Evolutionary conservation across 2,329 filamentous ascomycete species (phyloP), one percentile per base, ranked within the genome.

Genomic region (Chlorencoelia australis): DNA sequence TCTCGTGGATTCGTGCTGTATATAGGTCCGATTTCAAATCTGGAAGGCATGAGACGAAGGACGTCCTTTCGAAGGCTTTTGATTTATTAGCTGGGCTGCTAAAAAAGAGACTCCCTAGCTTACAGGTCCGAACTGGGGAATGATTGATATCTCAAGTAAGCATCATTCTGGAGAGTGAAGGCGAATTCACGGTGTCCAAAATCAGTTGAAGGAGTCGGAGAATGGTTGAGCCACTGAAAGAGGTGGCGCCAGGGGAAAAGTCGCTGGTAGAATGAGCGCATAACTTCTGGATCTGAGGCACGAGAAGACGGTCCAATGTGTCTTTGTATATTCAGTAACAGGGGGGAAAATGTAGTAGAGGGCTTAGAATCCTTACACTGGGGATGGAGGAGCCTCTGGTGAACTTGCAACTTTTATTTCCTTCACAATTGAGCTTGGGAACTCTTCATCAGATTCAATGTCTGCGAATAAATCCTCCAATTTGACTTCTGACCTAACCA

Each of bases 201-300:
- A 61, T 96, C 88, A 47, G 79, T 80, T 4, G 82, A 81, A 0
- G 91, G 88, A 5, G 78, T 78, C 5, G 86, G 81, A 36, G 84
- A 85, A 61, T 96, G 91, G 57, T 96, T 98, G 31, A 98, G 75
- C 91, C 91, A 98, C 59, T 95, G 88, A 62, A 95, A 98, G 14
- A 96, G 76, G 43, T 85, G 82, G 41, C 88, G 78, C 69, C 94
- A 98, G 4, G 91, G 91, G 52, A 96, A 96, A 24, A 98, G 69
- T 31, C 91, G 84, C 56, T 94, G 84, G 59, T 98, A 98, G 65
- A 95, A 98, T 46, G 82, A 84, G 51, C 83, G 77, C 77, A 96
- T 87, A 8, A 93, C 73, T 54, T 88, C 84, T 2, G 84, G 78
- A 49, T 94, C 85, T 25, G 77, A 82, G 27, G 72, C 67, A 24